These are phyloP conservation scores for Arthrobotrys iridis DNA, from an alignment of 2,329 filamentous ascomycete species.

Conservation along the genomic window DNA sequence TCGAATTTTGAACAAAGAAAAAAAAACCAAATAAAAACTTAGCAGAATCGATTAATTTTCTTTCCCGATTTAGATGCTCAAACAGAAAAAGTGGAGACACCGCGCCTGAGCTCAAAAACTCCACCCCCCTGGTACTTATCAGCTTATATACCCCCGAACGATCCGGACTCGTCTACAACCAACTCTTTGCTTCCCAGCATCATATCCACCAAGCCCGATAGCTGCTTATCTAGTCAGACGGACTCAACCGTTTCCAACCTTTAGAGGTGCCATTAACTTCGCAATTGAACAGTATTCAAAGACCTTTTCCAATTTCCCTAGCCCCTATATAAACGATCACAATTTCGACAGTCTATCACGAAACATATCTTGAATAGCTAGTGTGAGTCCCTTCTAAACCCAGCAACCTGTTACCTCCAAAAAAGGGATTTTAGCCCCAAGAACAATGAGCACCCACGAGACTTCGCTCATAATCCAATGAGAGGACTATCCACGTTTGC, in stretches of 20 bases:
- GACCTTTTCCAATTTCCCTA: neutral
- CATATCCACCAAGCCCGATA: conserved; percentile 10
- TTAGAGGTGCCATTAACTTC: neutral
- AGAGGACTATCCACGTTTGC: conserved; percentile 26
- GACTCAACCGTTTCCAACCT: neutral
- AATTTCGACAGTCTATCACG: neutral
- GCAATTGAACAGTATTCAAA: neutral
- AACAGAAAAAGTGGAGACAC: conserved; percentile 22
- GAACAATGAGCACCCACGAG: conserved; percentile 6
- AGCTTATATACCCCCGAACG: conserved; percentile 31
- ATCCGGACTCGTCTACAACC: conserved; percentile 10
- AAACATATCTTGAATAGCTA: neutral
- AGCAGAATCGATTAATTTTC: conserved; percentile 6
- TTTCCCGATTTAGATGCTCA: conserved; percentile 13
- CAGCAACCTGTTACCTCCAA: neutral
- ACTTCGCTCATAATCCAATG: conserved; percentile 8
- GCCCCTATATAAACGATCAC: neutral
- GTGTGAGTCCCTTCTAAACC: conserved; percentile 8
- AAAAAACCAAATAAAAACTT: neutral
- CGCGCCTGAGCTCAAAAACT: conserved; percentile 10
- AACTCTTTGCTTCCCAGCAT: conserved; percentile 29
- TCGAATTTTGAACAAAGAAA: neutral
- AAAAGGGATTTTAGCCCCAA: conserved; percentile 5
- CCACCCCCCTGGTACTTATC: conserved; percentile 36
- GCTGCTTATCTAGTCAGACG: neutral